Base-by-base conservation (phyloP, 305 asterid genomes). In the Fraxinus xanthoxyloides region DNA sequence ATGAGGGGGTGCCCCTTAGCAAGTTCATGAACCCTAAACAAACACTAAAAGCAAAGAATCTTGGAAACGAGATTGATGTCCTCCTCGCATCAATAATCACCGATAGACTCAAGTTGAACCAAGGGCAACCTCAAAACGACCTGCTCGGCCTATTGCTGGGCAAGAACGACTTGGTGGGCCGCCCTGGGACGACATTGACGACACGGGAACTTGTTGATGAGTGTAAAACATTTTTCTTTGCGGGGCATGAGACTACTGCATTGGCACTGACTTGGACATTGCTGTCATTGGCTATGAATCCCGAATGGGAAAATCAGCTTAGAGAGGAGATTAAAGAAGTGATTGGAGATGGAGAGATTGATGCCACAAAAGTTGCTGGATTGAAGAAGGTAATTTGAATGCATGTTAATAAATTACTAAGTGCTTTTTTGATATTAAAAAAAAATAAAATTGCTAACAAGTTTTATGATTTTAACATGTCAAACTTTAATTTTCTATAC, bases 211-310 rank as follows among this genome's bases (percentile, higher is more conserved):
- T 94, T 48, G 95, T 94, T 83, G 99, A 95, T 30, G 98, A 95
- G 65, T 92, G 99, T 89, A 95, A 95, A 86, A 94, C 99, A 3
- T 92, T 95, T 69, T 94, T 95, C 89, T 95, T 95, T n/a, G 99
- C 82, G 0, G 98, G 99, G 0, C 97, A 92, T n/a, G 99, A 95
- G 84, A 95, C 99, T 13, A 94, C 97, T 0, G 97, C 99, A 19
- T 67, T 94, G 79, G 89, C 91, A 15, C 90, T 95, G 72, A 88
- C 94, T 15, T 95, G 99, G 99, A 91, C 97, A 0, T 63, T 94
- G 86, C 88, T 95, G 43, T 87, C 90, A 31, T 87, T 95, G 32
- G 96, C 92, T 74, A 2, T 82, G 65, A 92, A 94, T 61, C 93
- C 97, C 0, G 83, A 89, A 40, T 95, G 99, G 99, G 98, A 95